A percentile compares a stretch with the other conserved stretches of the same genome.
Conservation (phyloP, 192 early-diverging fungal species). For the Entomortierella parvispora region DNA sequence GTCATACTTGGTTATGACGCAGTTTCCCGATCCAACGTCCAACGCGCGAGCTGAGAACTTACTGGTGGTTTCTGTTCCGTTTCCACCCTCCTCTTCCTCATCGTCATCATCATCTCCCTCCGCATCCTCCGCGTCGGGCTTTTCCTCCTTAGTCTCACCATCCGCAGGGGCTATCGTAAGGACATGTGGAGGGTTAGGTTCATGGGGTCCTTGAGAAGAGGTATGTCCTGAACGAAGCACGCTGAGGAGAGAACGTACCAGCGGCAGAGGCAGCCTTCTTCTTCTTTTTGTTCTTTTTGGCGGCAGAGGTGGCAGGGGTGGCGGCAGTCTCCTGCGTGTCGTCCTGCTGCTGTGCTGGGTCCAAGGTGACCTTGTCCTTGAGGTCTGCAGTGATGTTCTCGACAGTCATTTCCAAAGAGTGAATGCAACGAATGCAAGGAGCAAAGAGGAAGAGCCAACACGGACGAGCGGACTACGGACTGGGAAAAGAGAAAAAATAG, state of each 20-base stretch:
- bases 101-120: constrained; percentile 55
- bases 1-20: no score
- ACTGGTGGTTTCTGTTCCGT: constrained; percentile 43
- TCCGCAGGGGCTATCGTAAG: constrained; percentile 8
- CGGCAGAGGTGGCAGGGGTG: constrained; percentile 12
- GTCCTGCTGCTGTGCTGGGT: constrained; percentile 10
- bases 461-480: neutral
- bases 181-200: no score
- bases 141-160: constrained; percentile 16
- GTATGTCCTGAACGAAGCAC: neutral
- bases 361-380: constrained; percentile 15
- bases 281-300: constrained; percentile 67
- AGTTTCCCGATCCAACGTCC: no score
- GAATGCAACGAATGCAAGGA: neutral
- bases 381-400: constrained; percentile 25
- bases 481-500: constrained; percentile 6
- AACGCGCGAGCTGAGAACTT: constrained; percentile 1
- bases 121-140: constrained; percentile 51
- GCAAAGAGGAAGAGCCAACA: neutral
- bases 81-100: constrained; percentile 50
- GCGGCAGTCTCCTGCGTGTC: neutral
- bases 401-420: constrained; percentile 26
- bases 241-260: constrained; percentile 1
- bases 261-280: constrained; percentile 46
- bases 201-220: no score